Base-by-base conservation (phyloP, 768 basidiomycete species). In the Suillus sp. region DNA sequence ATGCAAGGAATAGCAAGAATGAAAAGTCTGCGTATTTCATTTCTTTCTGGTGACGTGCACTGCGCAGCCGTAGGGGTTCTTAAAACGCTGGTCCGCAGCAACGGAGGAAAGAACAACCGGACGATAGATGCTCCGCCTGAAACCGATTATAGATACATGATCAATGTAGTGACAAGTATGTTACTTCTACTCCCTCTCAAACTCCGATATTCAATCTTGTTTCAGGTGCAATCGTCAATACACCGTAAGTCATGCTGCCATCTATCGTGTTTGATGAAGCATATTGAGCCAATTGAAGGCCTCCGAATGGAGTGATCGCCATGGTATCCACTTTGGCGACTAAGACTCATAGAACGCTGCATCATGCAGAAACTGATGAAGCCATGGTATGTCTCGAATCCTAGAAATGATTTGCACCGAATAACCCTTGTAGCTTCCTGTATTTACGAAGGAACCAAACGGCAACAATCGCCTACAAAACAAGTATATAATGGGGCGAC, bases 41-140 rank as follows among this genome's bases (percentile, higher is more conserved):
- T 96, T 75, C 70, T 99, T 20, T 90, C 90, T 0, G 97, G 97
- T 4, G 96, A 99, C 73, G 96, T 98, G 16, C 96, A 98, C 71
- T 92, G 92, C 68, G 92, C 92, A 0, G 91, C 93, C 1, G 92
- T 95, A 0, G 92, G 91, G 2, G 74, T 88, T 3, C 77, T 95
- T 66, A 93, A 89, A 75, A 91, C 91, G 2, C 78, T 90, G 48
- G 80, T 78, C 43, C 65, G 34, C 58, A 59, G 61, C 51, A 50
- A 1, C 62, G 76, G 76, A 63, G 72, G 69, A 3, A 88, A 86
- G 70, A 80, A 80, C 53, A 77, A 75, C 40, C 71, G 77, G 3
- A 83, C 82, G 53, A 51, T 32, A 22, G 75, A 75, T 10, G 53
- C 89, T 7, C 72, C 78, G 3, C 86, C 92, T 1, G 71, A 75